Evolutionary conservation across 305 asterid genomes (phyloP).

Genomic region (Coffea humblotiana): DNA sequence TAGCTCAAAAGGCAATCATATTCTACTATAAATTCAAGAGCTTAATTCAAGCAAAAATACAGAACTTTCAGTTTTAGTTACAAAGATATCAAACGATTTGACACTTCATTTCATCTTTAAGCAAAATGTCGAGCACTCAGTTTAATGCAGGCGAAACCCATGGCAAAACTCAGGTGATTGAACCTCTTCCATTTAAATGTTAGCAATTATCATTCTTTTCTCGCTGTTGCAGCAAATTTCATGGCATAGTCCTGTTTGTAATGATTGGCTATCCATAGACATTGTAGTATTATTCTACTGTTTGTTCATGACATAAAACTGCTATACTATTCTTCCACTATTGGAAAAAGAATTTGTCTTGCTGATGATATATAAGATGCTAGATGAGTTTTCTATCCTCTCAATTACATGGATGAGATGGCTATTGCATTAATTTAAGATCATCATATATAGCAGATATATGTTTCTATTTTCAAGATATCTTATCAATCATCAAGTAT

Average conservation of each 20-base stretch:
- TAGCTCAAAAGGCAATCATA: conserved; percentile 8
- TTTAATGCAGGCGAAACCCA: conserved; percentile 47
- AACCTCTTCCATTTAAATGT: neutral
- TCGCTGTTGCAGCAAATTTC: neutral
- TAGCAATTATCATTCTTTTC: neutral
- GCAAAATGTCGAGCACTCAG: conserved; percentile 51
- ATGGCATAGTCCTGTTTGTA: neutral
- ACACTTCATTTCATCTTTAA: neutral
- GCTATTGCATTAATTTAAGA: too few relatives aligned
- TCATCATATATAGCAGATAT: too few relatives aligned
- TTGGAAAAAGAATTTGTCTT: too few relatives aligned
- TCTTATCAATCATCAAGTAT: too few relatives aligned
- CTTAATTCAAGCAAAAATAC: neutral
- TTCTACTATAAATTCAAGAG: neutral
- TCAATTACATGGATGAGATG: too few relatives aligned
- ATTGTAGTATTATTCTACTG: too few relatives aligned
- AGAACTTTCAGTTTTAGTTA: neutral
- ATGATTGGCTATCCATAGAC: too few relatives aligned
- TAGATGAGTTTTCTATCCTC: too few relatives aligned
- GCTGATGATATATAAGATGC: too few relatives aligned
- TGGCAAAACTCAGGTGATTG: conserved; percentile 21
- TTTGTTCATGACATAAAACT: too few relatives aligned
- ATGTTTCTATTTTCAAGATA: too few relatives aligned
- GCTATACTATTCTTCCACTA: too few relatives aligned
- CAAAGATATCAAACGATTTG: neutral